Evolutionary conservation across 306 rosid species (phyloP).

Genomic region (Citrullus mucosospermus): DNA sequence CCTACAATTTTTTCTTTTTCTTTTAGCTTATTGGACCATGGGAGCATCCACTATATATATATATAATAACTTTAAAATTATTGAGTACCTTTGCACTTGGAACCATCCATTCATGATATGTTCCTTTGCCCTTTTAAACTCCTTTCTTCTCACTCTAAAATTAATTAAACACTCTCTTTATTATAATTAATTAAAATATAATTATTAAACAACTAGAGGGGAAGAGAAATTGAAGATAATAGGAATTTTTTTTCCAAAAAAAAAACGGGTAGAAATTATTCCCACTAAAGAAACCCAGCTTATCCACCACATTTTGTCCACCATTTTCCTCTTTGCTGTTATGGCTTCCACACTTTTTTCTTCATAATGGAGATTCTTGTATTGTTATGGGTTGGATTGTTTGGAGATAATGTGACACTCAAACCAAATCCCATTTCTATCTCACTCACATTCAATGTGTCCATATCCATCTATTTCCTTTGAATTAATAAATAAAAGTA

Average conservation of each 20-base stretch:
- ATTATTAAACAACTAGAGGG: background rate
- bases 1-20: background rate
- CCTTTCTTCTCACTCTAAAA: background rate
- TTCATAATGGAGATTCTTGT: background rate
- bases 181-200: too few species aligned
- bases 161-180: background rate
- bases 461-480: background rate
- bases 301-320: constrained; percentile 6
- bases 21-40: background rate
- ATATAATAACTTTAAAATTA: background rate
- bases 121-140: background rate
- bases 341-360: background rate
- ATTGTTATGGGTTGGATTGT: background rate
- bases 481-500: background rate
- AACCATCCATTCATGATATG: constrained; percentile 5
- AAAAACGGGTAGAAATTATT: background rate
- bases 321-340: background rate
- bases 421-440: background rate
- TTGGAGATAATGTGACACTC: background rate
- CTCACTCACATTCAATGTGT: background rate
- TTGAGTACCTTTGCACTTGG: background rate
- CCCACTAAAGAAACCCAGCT: constrained; percentile 7
- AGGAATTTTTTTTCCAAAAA: background rate
- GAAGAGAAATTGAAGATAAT: background rate
- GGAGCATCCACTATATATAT: background rate